Percentiles rank a stretch among this genome's conserved stretches.
Conservation (phyloP, 371 early-diverging fungal genomes). For the Lichtheimia ornata region DNA sequence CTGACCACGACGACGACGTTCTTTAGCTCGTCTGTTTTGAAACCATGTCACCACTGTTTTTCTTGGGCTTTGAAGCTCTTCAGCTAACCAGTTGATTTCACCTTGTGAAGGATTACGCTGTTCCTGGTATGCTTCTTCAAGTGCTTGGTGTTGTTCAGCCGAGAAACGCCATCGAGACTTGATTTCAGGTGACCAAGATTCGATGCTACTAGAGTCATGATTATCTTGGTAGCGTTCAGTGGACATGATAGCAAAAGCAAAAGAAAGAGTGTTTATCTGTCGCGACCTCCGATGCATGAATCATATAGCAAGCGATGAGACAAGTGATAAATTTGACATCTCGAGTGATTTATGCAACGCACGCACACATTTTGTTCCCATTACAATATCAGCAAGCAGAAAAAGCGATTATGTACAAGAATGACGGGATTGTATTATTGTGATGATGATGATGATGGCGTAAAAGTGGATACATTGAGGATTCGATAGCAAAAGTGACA, state of each 20-base stretch:
- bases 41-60: constrained; percentile 46
- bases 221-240: not conserved
- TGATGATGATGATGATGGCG: constrained; percentile 3
- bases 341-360: not conserved
- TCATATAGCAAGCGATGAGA: too few relatives aligned
- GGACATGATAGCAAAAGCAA: not conserved
- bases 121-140: constrained; percentile 26
- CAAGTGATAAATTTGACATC: constrained; percentile 1
- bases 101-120: constrained; percentile 27
- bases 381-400: not conserved
- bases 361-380: not conserved
- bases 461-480: constrained; percentile 11
- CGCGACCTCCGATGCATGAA: too few relatives aligned
- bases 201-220: constrained; percentile 8
- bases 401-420: not conserved
- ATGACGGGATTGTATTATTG: constrained; percentile 1
- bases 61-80: constrained; percentile 23
- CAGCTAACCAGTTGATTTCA: constrained; percentile 24
- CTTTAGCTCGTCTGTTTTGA: constrained; percentile 47
- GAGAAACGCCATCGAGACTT: constrained; percentile 41
- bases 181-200: constrained; percentile 33
- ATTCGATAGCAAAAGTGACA: constrained; percentile 26
- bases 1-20: not conserved
- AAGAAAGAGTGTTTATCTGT: not conserved
- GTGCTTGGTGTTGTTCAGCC: constrained; percentile 17